Base-by-base conservation (phyloP, 768 basidiomycete genomes). In the Leccinum subgranulosum region DNA sequence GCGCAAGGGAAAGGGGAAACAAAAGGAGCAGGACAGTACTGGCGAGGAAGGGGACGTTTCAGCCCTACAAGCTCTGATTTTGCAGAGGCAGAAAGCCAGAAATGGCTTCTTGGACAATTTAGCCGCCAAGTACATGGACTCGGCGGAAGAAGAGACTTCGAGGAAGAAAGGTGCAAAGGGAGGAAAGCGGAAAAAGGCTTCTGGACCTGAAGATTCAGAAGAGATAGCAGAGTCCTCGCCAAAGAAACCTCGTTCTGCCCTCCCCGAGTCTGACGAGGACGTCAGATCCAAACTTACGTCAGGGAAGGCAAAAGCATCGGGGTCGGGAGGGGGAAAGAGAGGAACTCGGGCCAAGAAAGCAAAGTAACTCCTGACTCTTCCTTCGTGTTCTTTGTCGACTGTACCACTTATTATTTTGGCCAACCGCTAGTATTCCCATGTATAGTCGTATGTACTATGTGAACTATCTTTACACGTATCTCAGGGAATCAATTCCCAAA, bases 401-500 rank as follows among this genome's bases (percentile, higher is more conserved):
- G n/a, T 55, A 48, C 27, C 7, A 48, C 46, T 15, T 21, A 53
- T 46, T 41, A 53, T 48, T 56, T 9, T 2, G 29, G 19, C 19
- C 21, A 33, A 47, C 19, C 46, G 5, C 19, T 57, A 46, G 39
- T 50, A 52, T 53, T 15, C 25, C 19, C 33, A 21, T 55, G 33
- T 60, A 60, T 60, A 54, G 19, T 49, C 33, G 23, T 60, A 66
- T 10, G 25, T 14, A 23, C 19, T 43, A 54, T 39, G 12, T 15
- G 6, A 46, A 31, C 27, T 43, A 15, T 47, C 49, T 51, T 74
- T 76, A 92, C 64, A 93, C 67, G 68, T 90, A 92, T 63, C 88
- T 83, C 60, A 93, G 73, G 23, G 84, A 79, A 73, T 95, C 93
- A 60, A 95, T 89, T 9, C 94, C 94, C 53, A 95, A 73, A 73